phyloP scores from a whole-genome alignment of 805 yeast species.

The Wickerhamiella qilinensis region DNA sequence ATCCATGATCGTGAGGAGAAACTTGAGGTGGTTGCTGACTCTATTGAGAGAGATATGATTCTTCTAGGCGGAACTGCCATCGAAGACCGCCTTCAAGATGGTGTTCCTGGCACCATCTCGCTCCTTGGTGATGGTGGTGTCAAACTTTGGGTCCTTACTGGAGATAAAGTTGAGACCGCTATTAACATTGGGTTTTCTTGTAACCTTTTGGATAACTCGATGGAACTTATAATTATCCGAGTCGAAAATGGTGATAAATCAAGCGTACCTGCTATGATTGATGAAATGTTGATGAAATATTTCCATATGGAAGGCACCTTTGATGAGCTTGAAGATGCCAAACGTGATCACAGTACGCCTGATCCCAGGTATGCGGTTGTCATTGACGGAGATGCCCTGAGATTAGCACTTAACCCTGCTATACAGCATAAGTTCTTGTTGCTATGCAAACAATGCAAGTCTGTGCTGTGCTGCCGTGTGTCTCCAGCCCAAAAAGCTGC shows the following conservation, averaged over 20 bases:
- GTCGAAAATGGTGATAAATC: constrained; percentile 20
- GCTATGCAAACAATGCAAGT: constrained; percentile 56
- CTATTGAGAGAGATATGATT: constrained; percentile 41
- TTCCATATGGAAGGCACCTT: constrained; percentile 33
- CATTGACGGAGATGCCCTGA: constrained; percentile 59
- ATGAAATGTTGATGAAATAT: constrained; percentile 33
- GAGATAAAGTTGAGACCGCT: constrained; percentile 79
- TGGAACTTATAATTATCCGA: constrained; percentile 48
- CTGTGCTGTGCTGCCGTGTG: constrained; percentile 73
- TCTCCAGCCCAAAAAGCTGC: constrained; percentile 74
- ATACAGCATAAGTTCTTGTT: constrained; percentile 42
- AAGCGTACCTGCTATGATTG: constrained; percentile 22
- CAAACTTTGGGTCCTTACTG: constrained; percentile 73
- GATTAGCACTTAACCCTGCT: constrained; percentile 30
- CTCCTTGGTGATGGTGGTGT: constrained; percentile 58
- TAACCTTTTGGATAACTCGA: constrained; percentile 50
- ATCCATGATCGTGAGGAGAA: constrained; percentile 44
- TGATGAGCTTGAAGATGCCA: constrained; percentile 36
- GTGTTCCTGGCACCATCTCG: constrained; percentile 64
- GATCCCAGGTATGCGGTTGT: constrained; percentile 41
- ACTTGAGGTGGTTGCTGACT: constrained; percentile 42
- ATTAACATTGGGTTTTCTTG: constrained; percentile 77
- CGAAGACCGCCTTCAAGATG: constrained; percentile 65
- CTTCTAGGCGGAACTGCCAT: constrained; percentile 72
- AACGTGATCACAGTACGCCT: constrained; percentile 49